These are phyloP conservation scores for Corymbia maculata DNA, from an alignment of 345 rosid genomes.

Conservation along the genomic window DNA sequence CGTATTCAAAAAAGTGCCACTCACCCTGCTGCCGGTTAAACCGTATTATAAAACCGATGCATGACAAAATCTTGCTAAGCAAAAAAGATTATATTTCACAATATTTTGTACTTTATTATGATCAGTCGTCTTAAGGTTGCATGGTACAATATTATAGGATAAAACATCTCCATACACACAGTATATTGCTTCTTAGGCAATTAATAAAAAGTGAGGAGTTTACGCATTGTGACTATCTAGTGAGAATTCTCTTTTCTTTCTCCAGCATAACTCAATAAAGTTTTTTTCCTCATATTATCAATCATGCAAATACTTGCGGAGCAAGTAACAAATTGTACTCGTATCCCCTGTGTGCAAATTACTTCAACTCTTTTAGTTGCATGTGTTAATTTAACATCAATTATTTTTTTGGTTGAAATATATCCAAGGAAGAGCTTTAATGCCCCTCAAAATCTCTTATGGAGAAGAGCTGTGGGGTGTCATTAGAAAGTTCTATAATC, in stretches of 20 bases:
- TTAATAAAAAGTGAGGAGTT: neutral
- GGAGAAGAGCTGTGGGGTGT: neutral
- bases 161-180: neutral
- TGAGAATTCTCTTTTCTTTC: neutral
- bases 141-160: neutral
- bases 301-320: neutral
- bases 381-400: neutral
- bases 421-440: neutral
- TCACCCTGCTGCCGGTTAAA: conserved; percentile 10
- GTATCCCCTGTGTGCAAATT: neutral
- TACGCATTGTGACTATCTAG: neutral
- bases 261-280: neutral
- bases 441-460: neutral
- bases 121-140: neutral
- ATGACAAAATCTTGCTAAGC: neutral
- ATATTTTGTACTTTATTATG: neutral
- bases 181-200: neutral
- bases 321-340: neutral
- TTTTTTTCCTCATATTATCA: neutral
- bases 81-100: neutral
- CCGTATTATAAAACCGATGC: neutral
- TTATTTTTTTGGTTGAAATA: neutral
- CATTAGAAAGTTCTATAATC: neutral
- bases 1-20: conserved; percentile 10
- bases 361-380: neutral